Conservation (phyloP, 345 rosid genomes). For the Rhodomyrtus tomentosa region DNA sequence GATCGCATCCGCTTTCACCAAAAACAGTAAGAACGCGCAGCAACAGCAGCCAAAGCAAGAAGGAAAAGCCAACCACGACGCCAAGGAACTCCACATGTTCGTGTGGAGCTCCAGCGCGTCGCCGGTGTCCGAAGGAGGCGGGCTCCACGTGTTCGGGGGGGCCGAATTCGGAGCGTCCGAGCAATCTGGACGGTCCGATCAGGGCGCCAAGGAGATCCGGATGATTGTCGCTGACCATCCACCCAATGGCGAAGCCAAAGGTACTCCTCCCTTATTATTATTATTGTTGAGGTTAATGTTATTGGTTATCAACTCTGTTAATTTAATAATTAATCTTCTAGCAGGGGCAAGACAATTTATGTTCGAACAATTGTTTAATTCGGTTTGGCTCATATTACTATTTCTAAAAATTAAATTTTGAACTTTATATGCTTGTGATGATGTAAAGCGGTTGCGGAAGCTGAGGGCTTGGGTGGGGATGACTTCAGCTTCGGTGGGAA, state of each 20-base stretch:
- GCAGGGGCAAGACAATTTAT: neutral
- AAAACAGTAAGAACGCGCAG: neutral
- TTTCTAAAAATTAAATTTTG: neutral
- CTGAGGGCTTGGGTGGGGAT: constrained; percentile 37
- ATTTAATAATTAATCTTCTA: neutral
- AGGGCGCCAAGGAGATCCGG: constrained; percentile 88
- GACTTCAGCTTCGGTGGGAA: constrained; percentile 45
- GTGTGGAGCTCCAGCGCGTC: constrained; percentile 98
- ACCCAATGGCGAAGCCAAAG: constrained; percentile 58
- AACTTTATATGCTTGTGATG: neutral
- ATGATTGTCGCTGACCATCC: constrained; percentile 77
- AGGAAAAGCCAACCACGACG: constrained; percentile 54
- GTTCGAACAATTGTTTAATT: neutral
- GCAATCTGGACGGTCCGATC: constrained; percentile 74
- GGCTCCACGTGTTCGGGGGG: constrained; percentile 65
- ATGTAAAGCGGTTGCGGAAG: constrained; percentile 28
- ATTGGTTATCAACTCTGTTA: neutral
- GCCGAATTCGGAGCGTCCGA: constrained; percentile 44
- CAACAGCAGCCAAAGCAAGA: constrained; percentile 10
- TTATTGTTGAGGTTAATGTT: neutral
- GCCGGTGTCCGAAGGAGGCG: constrained; percentile 74
- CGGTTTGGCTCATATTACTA: neutral
- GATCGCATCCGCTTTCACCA: constrained; percentile 31
- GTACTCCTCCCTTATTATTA: constrained; percentile 7
- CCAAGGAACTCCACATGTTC: constrained; percentile 94